These are phyloP conservation scores for Coelastrella sp. DNA, from an alignment of 139 green algal species.

Conservation along the genomic window DNA sequence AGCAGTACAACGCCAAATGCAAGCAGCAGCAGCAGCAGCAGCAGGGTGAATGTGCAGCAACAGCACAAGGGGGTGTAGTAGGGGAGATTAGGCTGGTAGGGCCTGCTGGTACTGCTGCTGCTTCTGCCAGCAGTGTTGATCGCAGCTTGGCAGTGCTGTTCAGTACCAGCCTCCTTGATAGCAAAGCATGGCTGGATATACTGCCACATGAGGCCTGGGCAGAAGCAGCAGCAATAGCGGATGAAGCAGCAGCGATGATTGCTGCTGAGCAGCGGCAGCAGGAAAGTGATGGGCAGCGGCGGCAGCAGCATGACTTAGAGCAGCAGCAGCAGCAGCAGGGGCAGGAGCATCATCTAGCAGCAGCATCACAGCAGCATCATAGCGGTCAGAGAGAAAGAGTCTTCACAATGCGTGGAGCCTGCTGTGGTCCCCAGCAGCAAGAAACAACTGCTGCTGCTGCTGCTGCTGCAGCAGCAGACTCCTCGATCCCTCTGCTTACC, in stretches of 20 bases:
- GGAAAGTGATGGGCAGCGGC: neutral
- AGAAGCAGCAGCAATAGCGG: constrained; percentile 29
- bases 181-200: constrained; percentile 15
- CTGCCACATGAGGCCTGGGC: neutral
- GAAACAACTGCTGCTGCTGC: neutral
- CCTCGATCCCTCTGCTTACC: neutral
- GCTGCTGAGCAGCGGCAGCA: constrained; percentile 26
- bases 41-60: neutral
- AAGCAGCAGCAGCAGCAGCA: constrained; percentile 1
- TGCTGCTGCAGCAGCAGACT: neutral
- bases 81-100: constrained; percentile 14
- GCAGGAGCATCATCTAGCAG: constrained; percentile 26
- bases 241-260: constrained; percentile 6
- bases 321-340: neutral
- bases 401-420: constrained; percentile 30
- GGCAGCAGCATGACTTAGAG: neutral
- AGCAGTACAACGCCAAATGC: too few species aligned
- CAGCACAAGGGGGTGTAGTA: neutral
- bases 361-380: constrained; percentile 17
- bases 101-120: neutral
- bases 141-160: neutral
- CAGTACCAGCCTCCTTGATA: neutral
- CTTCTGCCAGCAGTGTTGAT: neutral
- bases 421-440: too few species aligned
- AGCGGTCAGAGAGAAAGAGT: constrained; percentile 27